Evolutionary conservation across 2,329 filamentous ascomycete species (phyloP).

Genomic region (Fusarium penzigii): DNA sequence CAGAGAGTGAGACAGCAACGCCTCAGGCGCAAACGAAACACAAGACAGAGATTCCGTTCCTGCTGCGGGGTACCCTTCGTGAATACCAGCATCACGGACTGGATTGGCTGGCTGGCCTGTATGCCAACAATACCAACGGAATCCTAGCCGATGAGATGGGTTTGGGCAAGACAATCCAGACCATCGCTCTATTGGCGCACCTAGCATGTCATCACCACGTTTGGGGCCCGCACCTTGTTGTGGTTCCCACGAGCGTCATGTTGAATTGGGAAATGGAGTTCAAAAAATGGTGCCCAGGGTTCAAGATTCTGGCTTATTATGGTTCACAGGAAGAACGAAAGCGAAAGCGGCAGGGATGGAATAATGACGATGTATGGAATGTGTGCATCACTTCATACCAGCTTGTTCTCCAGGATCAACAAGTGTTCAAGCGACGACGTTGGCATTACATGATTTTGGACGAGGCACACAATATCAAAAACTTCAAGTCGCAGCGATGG

Average conservation of each 20-base stretch:
- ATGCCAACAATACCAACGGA: constrained; percentile 89
- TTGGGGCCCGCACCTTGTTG: constrained; percentile 94
- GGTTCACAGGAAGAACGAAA: constrained; percentile 91
- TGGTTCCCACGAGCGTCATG: constrained; percentile 97
- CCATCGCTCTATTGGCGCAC: constrained; percentile 90
- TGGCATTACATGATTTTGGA: constrained; percentile 99
- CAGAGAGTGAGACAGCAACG: constrained; percentile 36
- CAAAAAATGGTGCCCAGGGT: constrained; percentile 97
- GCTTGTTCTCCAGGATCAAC: constrained; percentile 88
- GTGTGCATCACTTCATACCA: constrained; percentile 98
- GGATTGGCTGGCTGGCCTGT: constrained; percentile 93
- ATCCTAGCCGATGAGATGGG: constrained; percentile 99
- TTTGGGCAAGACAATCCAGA: constrained; percentile 96
- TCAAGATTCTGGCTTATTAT: constrained; percentile 97
- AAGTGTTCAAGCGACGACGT: constrained; percentile 85
- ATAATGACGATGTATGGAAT: constrained; percentile 90
- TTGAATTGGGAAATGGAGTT: constrained; percentile 99
- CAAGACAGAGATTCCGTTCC: constrained; percentile 75
- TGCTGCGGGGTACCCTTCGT: constrained; percentile 84
- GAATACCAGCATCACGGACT: constrained; percentile 97
- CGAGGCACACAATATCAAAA: constrained; percentile 99
- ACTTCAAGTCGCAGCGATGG: constrained; percentile 97
- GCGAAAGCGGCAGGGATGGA: constrained; percentile 89
- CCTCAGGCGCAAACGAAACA: constrained; percentile 37
- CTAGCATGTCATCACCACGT: constrained; percentile 86